Conservation (phyloP, 805 yeast genomes). For the Starmerella geochares region DNA sequence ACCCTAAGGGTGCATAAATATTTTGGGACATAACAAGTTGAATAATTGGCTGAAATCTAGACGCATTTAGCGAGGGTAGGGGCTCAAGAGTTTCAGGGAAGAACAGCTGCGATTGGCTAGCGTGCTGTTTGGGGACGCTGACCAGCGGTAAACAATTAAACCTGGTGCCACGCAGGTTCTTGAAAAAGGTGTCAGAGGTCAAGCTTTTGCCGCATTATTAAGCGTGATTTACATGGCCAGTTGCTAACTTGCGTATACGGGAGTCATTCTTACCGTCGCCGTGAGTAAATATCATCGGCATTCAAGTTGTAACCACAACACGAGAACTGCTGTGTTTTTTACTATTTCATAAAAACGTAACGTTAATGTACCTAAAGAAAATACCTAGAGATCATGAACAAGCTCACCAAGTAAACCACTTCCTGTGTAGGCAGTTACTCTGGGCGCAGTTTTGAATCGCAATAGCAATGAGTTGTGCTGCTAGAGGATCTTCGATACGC, state of each 20-base stretch:
- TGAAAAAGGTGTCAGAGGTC: too few species aligned
- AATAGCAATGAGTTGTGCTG: slow-evolving; percentile 15
- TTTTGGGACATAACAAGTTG: not conserved
- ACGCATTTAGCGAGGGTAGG: not conserved
- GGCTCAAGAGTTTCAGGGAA: not conserved
- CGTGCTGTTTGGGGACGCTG: not conserved
- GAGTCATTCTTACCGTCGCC: too few species aligned
- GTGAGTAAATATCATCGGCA: too few species aligned
- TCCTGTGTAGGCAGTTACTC: slow-evolving; percentile 11
- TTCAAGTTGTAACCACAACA: too few species aligned
- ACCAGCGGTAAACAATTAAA: too few species aligned
- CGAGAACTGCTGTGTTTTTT: too few species aligned
- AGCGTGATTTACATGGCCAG: too few species aligned
- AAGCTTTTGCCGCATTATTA: too few species aligned
- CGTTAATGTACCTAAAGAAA: slow-evolving; percentile 10
- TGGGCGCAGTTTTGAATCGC: slow-evolving; percentile 29
- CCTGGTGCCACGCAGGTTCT: too few species aligned
- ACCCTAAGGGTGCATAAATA: not conserved
- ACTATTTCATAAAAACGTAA: too few species aligned
- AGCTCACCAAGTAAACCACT: slow-evolving; percentile 11
- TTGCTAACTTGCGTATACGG: too few species aligned
- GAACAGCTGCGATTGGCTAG: not conserved
- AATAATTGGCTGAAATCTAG: not conserved
- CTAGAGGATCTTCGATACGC: slow-evolving; percentile 29
- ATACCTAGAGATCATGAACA: slow-evolving; percentile 6